Conservation (phyloP, 352 stramenopile species). For the Globisporangium abappressorium region DNA sequence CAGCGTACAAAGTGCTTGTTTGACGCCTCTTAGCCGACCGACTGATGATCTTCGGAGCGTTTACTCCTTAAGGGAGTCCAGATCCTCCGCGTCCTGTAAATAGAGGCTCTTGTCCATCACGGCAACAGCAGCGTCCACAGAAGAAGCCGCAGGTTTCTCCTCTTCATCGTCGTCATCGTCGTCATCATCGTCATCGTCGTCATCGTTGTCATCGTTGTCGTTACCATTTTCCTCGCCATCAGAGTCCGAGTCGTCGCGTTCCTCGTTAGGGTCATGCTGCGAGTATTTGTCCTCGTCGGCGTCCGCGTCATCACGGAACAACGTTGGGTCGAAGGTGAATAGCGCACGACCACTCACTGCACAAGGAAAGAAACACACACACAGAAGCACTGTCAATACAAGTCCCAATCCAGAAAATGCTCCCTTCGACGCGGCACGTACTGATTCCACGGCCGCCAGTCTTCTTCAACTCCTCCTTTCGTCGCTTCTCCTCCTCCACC, state of each 20-base stretch:
- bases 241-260: conserved; percentile 23
- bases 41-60: not conserved
- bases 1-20: conserved; percentile 20
- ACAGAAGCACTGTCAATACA: conserved; percentile 16
- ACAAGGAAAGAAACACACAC: conserved; percentile 17
- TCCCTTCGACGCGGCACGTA: conserved; percentile 37
- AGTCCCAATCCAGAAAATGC: not conserved
- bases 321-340: conserved; percentile 88
- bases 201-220: conserved; percentile 44
- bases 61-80: conserved; percentile 81
- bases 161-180: conserved; percentile 44
- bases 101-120: conserved; percentile 86
- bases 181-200: conserved; percentile 11
- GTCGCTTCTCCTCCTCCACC: conserved; percentile 74
- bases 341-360: conserved; percentile 88
- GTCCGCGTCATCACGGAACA: conserved; percentile 91
- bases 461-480: conserved; percentile 88
- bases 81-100: conserved; percentile 72
- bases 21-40: conserved; percentile 14
- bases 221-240: conserved; percentile 56
- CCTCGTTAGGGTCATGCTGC: conserved; percentile 53
- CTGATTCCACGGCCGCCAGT: conserved; percentile 74
- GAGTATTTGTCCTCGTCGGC: conserved; percentile 85
- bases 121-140: conserved; percentile 48
- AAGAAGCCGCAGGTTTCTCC: conserved; percentile 37